Base-by-base conservation (phyloP, 2,329 filamentous ascomycete species). In the Chalaropsis thielavioides region DNA sequence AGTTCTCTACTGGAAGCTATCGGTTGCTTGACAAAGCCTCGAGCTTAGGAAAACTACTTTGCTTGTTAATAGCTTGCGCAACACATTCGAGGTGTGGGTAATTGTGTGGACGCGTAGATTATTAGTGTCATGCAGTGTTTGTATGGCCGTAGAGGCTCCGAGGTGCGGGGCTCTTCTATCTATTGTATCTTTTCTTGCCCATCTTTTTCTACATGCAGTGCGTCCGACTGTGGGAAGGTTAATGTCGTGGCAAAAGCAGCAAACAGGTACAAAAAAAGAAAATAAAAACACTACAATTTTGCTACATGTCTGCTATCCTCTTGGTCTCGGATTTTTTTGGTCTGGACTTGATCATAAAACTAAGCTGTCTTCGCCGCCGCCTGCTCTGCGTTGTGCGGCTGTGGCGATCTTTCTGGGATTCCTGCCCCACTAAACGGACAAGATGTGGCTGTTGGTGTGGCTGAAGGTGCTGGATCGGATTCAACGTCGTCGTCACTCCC, bases 391-490 rank as follows among this genome's bases (percentile, higher is more conserved):
- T 5, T 13, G 59, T 44, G 51, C 24, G 27, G 13, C 27, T 56
- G 22, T 27, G 13, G 27, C 17, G 24, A 31, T 31, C 75, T 70
- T 56, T 19, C 72, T 71, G 69, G 73, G 80, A 22, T 71, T 70
- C 64, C 78, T 75, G 67, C 74, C 70, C 69, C 74, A 69, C 67
- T 74, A 72, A 74, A 81, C 77, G 60, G 81, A 71, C 66, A 81
- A 68, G 51, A 79, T 68, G 41, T 81, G 69, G n/a, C 72, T 71
- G 72, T 82, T 78, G 58, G 75, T 76, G 66, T 78, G 75, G 69
- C 81, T 76, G 67, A 75, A 76, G 66, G 79, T 72, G 66, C 76
- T 75, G 17, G 77, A 76, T 69, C 63, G 69, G 66, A 61, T 73
- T 56, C 51, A 56, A 56, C 4, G 3, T 31, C 51, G 1, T 60